Conservation (phyloP, 2,329 filamentous ascomycete genomes). For the Cytospora paraplurivora region DNA sequence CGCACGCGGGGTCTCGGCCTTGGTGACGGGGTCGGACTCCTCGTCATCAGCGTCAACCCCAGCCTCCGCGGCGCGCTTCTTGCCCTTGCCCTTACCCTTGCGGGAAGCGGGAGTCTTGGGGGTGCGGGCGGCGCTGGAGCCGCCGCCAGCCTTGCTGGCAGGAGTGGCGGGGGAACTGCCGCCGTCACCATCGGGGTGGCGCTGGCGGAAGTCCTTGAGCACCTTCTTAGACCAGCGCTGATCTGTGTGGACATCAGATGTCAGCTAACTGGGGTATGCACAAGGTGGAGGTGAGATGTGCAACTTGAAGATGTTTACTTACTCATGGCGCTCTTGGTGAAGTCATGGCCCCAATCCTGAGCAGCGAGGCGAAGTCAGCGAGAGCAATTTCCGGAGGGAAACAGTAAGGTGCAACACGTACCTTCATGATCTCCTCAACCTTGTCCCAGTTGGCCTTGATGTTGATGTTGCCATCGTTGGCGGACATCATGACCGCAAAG, state of each 20-base stretch:
- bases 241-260: not conserved
- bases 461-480: conserved; percentile 19
- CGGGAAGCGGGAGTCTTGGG: conserved; percentile 21
- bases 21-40: conserved; percentile 14
- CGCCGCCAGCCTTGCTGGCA: conserved; percentile 11
- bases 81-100: conserved; percentile 22
- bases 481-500: conserved; percentile 23
- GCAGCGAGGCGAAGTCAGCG: not conserved
- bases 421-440: conserved; percentile 20
- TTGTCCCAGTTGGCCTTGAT: conserved; percentile 22
- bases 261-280: not conserved
- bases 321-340: conserved; percentile 25
- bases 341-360: conserved; percentile 19
- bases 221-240: conserved; percentile 28
- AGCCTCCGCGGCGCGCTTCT: conserved; percentile 17
- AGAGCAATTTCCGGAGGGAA: not conserved
- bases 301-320: not conserved
- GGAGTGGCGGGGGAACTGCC: conserved; percentile 18
- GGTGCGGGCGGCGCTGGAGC: not conserved
- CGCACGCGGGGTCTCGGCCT: conserved; percentile 30
- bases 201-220: conserved; percentile 25
- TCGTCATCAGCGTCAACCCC: conserved; percentile 23
- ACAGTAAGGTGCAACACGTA: not conserved
- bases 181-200: conserved; percentile 13
- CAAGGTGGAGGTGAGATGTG: not conserved